These are phyloP conservation scores for Aspergillus avenaceus DNA, from an alignment of 495 filamentous ascomycete genomes.

Conservation along the genomic window DNA sequence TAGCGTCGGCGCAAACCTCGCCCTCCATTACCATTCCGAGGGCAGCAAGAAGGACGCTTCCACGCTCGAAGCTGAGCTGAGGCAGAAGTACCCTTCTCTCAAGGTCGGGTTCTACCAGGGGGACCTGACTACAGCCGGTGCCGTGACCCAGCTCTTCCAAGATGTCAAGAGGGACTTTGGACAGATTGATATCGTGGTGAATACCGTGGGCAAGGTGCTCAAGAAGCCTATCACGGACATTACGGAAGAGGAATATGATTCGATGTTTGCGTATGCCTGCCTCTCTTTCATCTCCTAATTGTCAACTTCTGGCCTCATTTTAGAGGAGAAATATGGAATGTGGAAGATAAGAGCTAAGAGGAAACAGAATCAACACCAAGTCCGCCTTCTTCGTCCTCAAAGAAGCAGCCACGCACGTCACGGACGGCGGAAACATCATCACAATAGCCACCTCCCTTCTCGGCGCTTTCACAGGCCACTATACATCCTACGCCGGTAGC, in stretches of 20 bases:
- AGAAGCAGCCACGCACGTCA: slow-evolving; percentile 25
- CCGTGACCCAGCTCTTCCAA: slow-evolving; percentile 28
- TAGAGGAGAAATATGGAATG: neutral
- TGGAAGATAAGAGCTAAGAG: neutral
- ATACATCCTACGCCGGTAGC: slow-evolving; percentile 36
- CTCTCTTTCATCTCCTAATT: neutral
- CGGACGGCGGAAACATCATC: slow-evolving; percentile 35
- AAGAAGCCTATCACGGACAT: slow-evolving; percentile 48
- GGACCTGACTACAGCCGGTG: slow-evolving; percentile 25
- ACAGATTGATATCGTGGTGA: slow-evolving; percentile 50
- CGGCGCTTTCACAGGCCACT: slow-evolving; percentile 34
- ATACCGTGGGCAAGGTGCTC: slow-evolving; percentile 46
- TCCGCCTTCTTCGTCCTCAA: slow-evolving; percentile 36
- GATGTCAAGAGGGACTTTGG: slow-evolving; percentile 27
- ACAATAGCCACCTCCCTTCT: slow-evolving; percentile 34
- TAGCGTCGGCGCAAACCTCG: slow-evolving; percentile 23
- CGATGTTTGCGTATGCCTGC: slow-evolving; percentile 34
- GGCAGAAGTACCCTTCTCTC: slow-evolving; percentile 22
- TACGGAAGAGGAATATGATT: slow-evolving; percentile 46
- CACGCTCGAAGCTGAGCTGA: slow-evolving; percentile 23
- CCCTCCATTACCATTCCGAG: slow-evolving; percentile 31
- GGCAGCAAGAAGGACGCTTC: slow-evolving; percentile 21
- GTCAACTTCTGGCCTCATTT: neutral
- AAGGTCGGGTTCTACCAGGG: slow-evolving; percentile 29
- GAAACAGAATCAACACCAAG: slow-evolving; percentile 32